Evolutionary conservation across 2,329 filamentous ascomycete genomes (phyloP).

Genomic region (Claviceps capensis): DNA sequence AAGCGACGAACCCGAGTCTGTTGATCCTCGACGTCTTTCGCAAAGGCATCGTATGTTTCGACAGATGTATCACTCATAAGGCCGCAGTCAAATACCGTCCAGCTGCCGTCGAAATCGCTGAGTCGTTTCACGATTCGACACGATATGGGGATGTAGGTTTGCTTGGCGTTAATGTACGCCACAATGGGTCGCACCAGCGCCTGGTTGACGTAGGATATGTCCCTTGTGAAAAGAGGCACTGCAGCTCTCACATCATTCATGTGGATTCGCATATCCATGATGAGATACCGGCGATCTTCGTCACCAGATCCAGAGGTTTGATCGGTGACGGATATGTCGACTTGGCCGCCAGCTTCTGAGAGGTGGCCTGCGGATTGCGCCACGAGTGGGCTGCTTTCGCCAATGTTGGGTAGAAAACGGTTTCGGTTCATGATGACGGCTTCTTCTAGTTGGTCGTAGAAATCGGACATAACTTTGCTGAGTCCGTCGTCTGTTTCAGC

Average conservation of each 20-base stretch:
- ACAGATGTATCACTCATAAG: slow-evolving; percentile 87
- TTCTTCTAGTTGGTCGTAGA: slow-evolving; percentile 91
- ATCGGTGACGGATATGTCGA: slow-evolving; percentile 3
- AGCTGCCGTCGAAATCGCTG: slow-evolving; percentile 85
- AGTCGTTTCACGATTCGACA: slow-evolving; percentile 86
- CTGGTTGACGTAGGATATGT: slow-evolving; percentile 92
- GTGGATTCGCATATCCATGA: slow-evolving; percentile 91
- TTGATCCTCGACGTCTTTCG: slow-evolving; percentile 77
- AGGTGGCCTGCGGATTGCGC: slow-evolving; percentile 18
- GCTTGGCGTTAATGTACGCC: slow-evolving; percentile 92
- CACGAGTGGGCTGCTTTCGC: slow-evolving; percentile 14
- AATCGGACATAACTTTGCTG: slow-evolving; percentile 88
- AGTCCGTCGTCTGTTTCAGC: slow-evolving; percentile 78
- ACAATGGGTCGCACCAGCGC: slow-evolving; percentile 91
- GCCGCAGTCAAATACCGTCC: slow-evolving; percentile 88
- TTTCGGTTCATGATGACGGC: slow-evolving; percentile 71
- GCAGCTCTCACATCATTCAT: slow-evolving; percentile 89
- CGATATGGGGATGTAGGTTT: slow-evolving; percentile 88
- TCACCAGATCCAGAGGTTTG: slow-evolving; percentile 14
- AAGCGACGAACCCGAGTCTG: slow-evolving; percentile 74
- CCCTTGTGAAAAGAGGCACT: slow-evolving; percentile 81
- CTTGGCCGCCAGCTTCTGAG: slow-evolving; percentile 14
- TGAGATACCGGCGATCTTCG: slow-evolving; percentile 64
- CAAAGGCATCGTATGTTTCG: slow-evolving; percentile 92
- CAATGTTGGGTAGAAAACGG: slow-evolving; percentile 40